Conservation (phyloP, 495 filamentous ascomycete genomes). For the Aspergillus indologenus region DNA sequence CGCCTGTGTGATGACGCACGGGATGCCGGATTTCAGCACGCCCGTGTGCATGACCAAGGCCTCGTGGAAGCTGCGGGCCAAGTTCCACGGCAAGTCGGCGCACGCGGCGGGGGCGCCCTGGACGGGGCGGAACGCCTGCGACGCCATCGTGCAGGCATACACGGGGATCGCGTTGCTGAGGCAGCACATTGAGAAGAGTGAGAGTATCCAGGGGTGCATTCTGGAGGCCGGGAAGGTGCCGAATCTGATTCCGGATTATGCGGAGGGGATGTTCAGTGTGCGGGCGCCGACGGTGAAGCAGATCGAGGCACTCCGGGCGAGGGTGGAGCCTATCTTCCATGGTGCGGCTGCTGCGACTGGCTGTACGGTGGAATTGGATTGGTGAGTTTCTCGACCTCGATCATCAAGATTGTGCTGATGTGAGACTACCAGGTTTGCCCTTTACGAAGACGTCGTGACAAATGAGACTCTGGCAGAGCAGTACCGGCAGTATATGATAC, state of each 20-base stretch:
- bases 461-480: conserved; percentile 45
- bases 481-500: conserved; percentile 43
- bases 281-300: conserved; percentile 23
- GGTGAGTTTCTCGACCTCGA: conserved; percentile 8
- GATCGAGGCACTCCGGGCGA: conserved; percentile 35
- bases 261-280: conserved; percentile 36
- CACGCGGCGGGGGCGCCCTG: conserved; percentile 15
- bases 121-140: conserved; percentile 15
- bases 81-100: conserved; percentile 13
- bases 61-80: conserved; percentile 7
- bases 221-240: conserved; percentile 28
- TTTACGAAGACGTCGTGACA: conserved; percentile 52
- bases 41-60: conserved; percentile 40
- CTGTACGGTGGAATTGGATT: conserved; percentile 43
- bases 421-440: conserved; percentile 20
- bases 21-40: conserved; percentile 40
- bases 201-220: conserved; percentile 16
- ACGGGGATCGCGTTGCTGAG: conserved; percentile 11
- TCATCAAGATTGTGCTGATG: neutral
- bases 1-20: conserved; percentile 52
- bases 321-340: conserved; percentile 44
- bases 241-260: conserved; percentile 55
- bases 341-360: conserved; percentile 54
- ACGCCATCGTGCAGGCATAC: conserved; percentile 16
- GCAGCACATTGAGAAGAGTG: conserved; percentile 16